Evolutionary conservation across 2,329 filamentous ascomycete species (phyloP).

Genomic region (Zymoseptoria passerinii): DNA sequence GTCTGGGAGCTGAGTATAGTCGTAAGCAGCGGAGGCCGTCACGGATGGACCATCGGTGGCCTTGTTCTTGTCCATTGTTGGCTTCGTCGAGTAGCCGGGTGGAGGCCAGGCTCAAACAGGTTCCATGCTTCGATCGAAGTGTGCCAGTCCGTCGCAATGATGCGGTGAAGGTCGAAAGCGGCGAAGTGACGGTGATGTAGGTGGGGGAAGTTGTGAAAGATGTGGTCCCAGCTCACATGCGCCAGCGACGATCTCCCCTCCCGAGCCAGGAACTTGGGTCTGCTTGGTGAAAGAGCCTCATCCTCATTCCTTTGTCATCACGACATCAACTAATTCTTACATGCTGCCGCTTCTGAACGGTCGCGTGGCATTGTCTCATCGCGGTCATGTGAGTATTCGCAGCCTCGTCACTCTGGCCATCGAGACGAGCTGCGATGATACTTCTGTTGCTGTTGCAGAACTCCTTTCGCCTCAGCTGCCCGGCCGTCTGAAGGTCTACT

Average conservation of each 20-base stretch:
- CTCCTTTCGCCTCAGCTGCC: slow-evolving; percentile 1
- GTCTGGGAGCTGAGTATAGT: slow-evolving; percentile 66
- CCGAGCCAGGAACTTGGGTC: neutral
- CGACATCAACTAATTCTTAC: neutral
- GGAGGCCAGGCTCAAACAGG: neutral
- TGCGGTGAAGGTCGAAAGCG: neutral
- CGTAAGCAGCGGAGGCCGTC: slow-evolving; percentile 45
- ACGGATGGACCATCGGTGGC: slow-evolving; percentile 45
- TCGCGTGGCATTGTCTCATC: neutral
- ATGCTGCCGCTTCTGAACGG: neutral
- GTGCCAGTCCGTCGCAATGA: neutral
- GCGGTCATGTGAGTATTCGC: slow-evolving; percentile 13
- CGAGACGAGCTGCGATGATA: slow-evolving; percentile 87
- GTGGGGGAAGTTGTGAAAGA: neutral
- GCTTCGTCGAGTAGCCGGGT: neutral
- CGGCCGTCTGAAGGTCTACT: slow-evolving; percentile 42
- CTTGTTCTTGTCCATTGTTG: slow-evolving; percentile 31
- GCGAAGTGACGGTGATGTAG: neutral
- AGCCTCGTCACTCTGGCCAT: slow-evolving; percentile 54
- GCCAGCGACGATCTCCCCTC: neutral
- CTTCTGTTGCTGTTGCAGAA: slow-evolving; percentile 69
- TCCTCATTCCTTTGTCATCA: neutral
- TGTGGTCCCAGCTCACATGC: neutral
- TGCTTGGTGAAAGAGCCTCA: neutral
- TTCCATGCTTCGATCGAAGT: neutral